Evolutionary conservation across 805 yeast species (phyloP).

Genomic region (Vanderwaltozyma yarrowii): DNA sequence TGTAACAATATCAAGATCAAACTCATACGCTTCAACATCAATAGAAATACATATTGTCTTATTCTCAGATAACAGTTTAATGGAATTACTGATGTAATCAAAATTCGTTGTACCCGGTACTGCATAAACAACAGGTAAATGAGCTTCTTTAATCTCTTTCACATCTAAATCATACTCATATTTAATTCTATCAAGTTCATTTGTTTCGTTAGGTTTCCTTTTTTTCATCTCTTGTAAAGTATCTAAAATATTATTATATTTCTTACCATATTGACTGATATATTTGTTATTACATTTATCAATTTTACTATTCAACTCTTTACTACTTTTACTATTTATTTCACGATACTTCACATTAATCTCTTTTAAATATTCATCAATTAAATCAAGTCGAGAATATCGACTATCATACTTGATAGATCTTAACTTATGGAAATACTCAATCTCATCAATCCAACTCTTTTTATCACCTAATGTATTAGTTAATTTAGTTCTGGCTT

Average conservation of each 20-base stretch:
- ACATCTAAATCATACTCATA: conserved; percentile 7
- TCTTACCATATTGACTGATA: background rate
- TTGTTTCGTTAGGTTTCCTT: background rate
- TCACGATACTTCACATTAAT: conserved; percentile 1
- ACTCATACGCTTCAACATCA: conserved; percentile 50
- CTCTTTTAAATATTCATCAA: conserved; percentile 7
- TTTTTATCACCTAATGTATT: conserved; percentile 2
- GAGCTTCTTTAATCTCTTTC: conserved; percentile 11
- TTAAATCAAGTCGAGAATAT: background rate
- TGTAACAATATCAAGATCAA: conserved; percentile 33
- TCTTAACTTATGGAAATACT: conserved; percentile 11
- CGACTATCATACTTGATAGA: conserved; percentile 3
- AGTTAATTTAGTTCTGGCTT: background rate
- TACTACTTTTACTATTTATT: conserved; percentile 5
- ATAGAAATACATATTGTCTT: conserved; percentile 33
- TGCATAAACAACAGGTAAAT: conserved; percentile 16
- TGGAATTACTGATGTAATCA: conserved; percentile 12
- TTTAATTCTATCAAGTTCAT: conserved; percentile 1
- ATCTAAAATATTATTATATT: background rate
- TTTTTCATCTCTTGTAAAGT: conserved; percentile 1
- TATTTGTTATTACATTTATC: background rate
- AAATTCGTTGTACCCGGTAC: conserved; percentile 13
- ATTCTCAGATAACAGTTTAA: conserved; percentile 12
- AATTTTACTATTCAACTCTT: conserved; percentile 4
- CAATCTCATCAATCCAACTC: conserved; percentile 14